phyloP scores from a whole-genome alignment of 352 stramenopile genomes.

The Globisporangium radiosum region DNA sequence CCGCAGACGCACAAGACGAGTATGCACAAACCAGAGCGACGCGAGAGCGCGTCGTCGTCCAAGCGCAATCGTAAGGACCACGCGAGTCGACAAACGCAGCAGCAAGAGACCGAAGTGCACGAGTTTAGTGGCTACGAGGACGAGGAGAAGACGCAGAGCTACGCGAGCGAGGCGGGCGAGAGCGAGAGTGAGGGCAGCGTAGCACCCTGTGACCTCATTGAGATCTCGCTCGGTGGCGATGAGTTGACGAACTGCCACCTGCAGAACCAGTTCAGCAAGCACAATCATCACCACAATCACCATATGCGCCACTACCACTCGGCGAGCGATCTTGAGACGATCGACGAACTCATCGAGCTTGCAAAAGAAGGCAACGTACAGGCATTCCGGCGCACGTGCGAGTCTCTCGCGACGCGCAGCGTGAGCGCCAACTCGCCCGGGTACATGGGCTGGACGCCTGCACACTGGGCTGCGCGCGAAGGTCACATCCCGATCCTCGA shows the following conservation, averaged over 20 bases:
- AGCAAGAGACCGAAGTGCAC: constrained; percentile 10
- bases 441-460: constrained; percentile 71
- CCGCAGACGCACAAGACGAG: neutral
- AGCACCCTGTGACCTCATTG: constrained; percentile 33
- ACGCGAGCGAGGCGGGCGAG: constrained; percentile 18
- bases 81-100: constrained; percentile 1
- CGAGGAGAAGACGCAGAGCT: constrained; percentile 12
- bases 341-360: constrained; percentile 58
- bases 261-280: neutral
- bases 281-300: constrained; percentile 3
- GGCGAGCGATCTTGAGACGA: constrained; percentile 28
- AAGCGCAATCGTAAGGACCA: constrained; percentile 1
- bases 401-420: constrained; percentile 27
- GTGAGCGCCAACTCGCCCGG: constrained; percentile 44
- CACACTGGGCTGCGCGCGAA: constrained; percentile 65
- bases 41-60: too few species aligned
- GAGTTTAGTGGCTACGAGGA: constrained; percentile 6
- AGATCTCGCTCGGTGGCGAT: constrained; percentile 42
- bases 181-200: constrained; percentile 1
- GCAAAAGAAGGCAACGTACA: constrained; percentile 54
- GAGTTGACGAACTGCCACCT: neutral
- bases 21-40: neutral
- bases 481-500: constrained; percentile 61
- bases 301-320: constrained; percentile 9
- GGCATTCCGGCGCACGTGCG: constrained; percentile 38